These are phyloP conservation scores for Kluyveromyces nonfermentans DNA, from an alignment of 805 yeast species.

Conservation along the genomic window DNA sequence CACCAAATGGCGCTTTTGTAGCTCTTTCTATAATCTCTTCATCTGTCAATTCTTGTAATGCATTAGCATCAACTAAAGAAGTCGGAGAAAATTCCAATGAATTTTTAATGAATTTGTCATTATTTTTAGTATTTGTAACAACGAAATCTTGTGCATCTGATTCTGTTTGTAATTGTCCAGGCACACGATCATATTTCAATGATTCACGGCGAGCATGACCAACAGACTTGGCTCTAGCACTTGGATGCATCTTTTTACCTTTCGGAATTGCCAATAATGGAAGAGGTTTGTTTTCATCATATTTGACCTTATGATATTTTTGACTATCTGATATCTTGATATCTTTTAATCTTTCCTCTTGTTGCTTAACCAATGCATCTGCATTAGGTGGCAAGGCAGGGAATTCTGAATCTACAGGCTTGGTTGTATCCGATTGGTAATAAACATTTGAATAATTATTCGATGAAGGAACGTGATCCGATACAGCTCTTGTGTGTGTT, in stretches of 20 bases:
- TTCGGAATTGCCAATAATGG: constrained; percentile 18
- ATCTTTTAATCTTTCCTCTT: constrained; percentile 17
- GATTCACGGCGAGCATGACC: constrained; percentile 60
- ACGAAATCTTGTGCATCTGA: too few species aligned
- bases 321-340: constrained; percentile 13
- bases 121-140: constrained; percentile 22
- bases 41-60: constrained; percentile 33
- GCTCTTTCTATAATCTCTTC: constrained; percentile 40
- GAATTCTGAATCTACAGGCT: constrained; percentile 16
- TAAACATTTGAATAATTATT: constrained; percentile 1
- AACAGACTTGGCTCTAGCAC: constrained; percentile 80
- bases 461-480: constrained; percentile 25
- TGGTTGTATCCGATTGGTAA: not conserved
- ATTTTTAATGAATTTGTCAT: constrained; percentile 35
- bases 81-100: constrained; percentile 43
- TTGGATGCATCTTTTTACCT: constrained; percentile 49
- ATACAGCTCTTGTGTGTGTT: constrained; percentile 33
- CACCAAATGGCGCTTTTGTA: constrained; percentile 54
- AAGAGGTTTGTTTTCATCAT: constrained; percentile 17
- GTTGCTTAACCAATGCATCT: constrained; percentile 25
- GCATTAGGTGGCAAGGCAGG: constrained; percentile 31
- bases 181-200: constrained; percentile 30
- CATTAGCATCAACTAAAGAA: constrained; percentile 2
- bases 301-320: constrained; percentile 3
- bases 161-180: constrained; percentile 15